These are phyloP conservation scores for Trypethelium eluteriae DNA, from an alignment of 495 filamentous ascomycete genomes.

Conservation along the genomic window DNA sequence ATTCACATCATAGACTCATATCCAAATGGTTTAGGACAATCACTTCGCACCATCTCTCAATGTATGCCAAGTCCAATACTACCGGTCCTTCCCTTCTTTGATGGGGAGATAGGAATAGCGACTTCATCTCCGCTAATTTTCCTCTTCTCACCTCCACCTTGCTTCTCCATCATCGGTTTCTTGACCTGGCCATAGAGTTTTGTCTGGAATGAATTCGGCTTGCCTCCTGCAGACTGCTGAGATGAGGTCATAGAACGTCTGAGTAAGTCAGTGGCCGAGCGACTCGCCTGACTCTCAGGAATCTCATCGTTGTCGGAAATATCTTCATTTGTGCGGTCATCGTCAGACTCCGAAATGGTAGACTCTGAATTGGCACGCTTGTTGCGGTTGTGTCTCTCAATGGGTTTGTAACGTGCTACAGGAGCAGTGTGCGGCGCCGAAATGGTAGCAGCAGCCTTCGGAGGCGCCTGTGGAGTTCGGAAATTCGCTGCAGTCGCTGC, in stretches of 20 bases:
- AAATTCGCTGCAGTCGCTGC: background rate
- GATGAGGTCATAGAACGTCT: slow-evolving; percentile 26
- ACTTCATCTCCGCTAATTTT: background rate
- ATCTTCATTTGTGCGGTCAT: slow-evolving; percentile 47
- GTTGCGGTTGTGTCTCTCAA: background rate
- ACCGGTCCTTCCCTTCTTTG: background rate
- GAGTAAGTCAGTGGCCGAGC: slow-evolving; percentile 47
- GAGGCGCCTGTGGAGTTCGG: slow-evolving; percentile 42
- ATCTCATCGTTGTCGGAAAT: slow-evolving; percentile 44
- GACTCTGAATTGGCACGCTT: slow-evolving; percentile 67
- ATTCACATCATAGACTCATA: background rate
- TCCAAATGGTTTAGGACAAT: background rate
- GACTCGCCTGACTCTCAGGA: slow-evolving; percentile 46
- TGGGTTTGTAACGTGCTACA: slow-evolving; percentile 16
- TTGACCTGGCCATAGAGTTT: slow-evolving; percentile 36
- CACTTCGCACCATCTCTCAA: background rate
- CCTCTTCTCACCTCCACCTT: slow-evolving; percentile 14
- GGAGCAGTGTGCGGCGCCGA: slow-evolving; percentile 36
- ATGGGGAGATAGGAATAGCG: background rate
- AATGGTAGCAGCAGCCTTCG: slow-evolving; percentile 47
- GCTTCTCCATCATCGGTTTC: slow-evolving; percentile 25
- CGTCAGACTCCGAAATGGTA: slow-evolving; percentile 79
- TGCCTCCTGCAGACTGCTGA: background rate
- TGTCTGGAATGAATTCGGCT: slow-evolving; percentile 26
- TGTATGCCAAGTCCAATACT: slow-evolving; percentile 1